Base-by-base conservation (phyloP, 768 basidiomycete genomes). In the Tylopilus sp. region DNA sequence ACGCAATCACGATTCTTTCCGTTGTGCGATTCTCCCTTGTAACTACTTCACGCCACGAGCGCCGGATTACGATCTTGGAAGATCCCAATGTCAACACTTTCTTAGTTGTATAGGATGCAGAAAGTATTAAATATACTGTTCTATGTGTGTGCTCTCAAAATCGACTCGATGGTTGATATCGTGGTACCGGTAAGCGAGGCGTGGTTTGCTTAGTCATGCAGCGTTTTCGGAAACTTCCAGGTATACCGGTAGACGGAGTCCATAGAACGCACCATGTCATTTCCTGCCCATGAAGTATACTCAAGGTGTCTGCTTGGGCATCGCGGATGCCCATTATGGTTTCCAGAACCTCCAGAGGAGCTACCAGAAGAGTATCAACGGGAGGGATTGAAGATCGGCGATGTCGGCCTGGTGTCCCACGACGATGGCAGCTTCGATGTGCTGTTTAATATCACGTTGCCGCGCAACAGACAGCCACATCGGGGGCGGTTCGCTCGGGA, bases 11-110 rank as follows among this genome's bases (percentile, higher is more conserved):
- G 5, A 14, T 12, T 22, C 37, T 29, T n/a, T 19, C n/a, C 28
- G 19, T 25, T 6, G 11, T 22, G 34, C 16, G 12, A 6, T 45
- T 38, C n/a, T 28, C 13, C 1, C 13, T 21, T 57, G 45, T 61
- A 37, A 61, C 26, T 42, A 44, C 34, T 9, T n/a, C 16, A 33
- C 16, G 31, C 31, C 45, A 58, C 21, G 56, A n/a, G n/a, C n/a
- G n/a, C n/a, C n/a, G n/a, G n/a, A n/a, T n/a, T n/a, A n/a, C n/a
- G n/a, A n/a, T n/a, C n/a, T n/a, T n/a, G n/a, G n/a, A n/a, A n/a
- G n/a, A n/a, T n/a, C n/a, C n/a, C n/a, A n/a, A n/a, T n/a, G n/a
- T n/a, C n/a, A n/a, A n/a, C n/a, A n/a, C n/a, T n/a, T n/a, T n/a
- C n/a, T n/a, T n/a, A n/a, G n/a, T n/a, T n/a, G n/a, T n/a, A n/a